Base-by-base conservation (phyloP, 2,329 filamentous ascomycete genomes). In the Allantophomopsis lycopodina region DNA sequence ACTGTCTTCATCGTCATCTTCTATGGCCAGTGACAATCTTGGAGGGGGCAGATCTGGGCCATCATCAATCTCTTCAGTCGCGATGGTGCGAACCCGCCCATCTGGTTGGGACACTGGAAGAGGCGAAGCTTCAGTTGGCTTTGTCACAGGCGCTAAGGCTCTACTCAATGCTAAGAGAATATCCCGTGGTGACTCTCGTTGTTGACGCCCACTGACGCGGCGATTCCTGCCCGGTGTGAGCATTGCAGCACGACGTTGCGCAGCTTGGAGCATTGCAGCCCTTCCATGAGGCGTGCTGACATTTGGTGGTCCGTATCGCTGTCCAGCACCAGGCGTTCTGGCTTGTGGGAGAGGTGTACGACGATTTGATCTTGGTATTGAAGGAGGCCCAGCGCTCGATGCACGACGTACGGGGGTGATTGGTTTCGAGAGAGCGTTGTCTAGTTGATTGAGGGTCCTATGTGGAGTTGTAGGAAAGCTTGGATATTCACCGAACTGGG, bases 141-240 rank as follows among this genome's bases (percentile, higher is more conserved):
- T 36, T 8, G 55, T 48, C 14, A 50, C 53, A 3, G 68, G 65
- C 11, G 74, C 75, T 33, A 79, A 56, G 5, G 65, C 60, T 37
- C 65, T 63, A 41, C 71, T 70, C 18, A 81, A 63, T 41, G 66
- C 64, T 38, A 72, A 65, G 35, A 78, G 51, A 16, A 69, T 51
- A 43, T 68, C 67, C 48, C 68, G 62, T 2, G 73, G 69, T 5
- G 71, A 72, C 52, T 76, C 71, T 44, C 72, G 61, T 48, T 70
- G 65, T 43, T 68, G 66, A 47, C 68, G 66, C 38, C 70, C 51
- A 50, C 74, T 79, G 48, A 66, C 67, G n/a, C 76, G 64, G 15
- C 70, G 66, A 39, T 67, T 66, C 45, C 68, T 69, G 14, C 72
- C 73, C 0, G 76, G 76, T 0, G 76, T 80, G 44, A 76, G 66